These are phyloP conservation scores for Fusarium decemcellulare DNA, from an alignment of 2,329 filamentous ascomycete species.

Conservation along the genomic window DNA sequence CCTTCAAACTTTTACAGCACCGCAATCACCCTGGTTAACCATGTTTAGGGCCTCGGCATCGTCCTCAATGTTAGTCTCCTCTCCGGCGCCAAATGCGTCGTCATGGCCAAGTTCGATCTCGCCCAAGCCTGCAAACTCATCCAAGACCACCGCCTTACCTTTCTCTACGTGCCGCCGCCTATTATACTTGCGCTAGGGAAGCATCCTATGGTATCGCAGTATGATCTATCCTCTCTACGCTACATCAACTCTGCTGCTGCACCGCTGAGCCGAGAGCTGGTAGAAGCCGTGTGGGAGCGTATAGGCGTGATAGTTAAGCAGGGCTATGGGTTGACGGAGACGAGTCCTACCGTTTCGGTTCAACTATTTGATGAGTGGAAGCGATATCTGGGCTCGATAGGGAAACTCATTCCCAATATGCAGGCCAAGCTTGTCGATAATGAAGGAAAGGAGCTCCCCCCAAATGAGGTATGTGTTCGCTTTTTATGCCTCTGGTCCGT, in stretches of 20 bases:
- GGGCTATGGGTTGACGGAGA: conserved; percentile 92
- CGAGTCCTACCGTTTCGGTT: conserved; percentile 82
- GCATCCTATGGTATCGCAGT: conserved; percentile 82
- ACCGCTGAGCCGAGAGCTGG: conserved; percentile 84
- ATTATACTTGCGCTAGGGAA: conserved; percentile 87
- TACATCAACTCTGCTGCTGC: conserved; percentile 93
- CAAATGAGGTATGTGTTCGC: conserved; percentile 57
- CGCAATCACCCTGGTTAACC: neutral
- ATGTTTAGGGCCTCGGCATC: conserved; percentile 49
- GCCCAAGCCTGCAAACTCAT: conserved; percentile 83
- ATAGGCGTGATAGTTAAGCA: conserved; percentile 89
- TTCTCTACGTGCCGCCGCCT: conserved; percentile 86
- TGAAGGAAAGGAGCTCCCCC: conserved; percentile 68
- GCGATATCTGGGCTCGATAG: conserved; percentile 82
- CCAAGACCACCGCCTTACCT: conserved; percentile 82
- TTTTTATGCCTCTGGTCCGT: neutral
- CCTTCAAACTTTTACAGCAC: neutral
- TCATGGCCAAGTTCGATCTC: conserved; percentile 83
- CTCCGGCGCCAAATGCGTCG: conserved; percentile 80
- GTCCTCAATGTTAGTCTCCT: conserved; percentile 49
- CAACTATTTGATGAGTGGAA: conserved; percentile 84
- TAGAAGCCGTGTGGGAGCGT: conserved; percentile 80
- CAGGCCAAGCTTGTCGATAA: conserved; percentile 84
- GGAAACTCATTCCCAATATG: conserved; percentile 83
- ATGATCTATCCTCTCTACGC: conserved; percentile 83